phyloP scores from a whole-genome alignment of 2,329 filamentous ascomycete species.

The Colletotrichum agaves region DNA sequence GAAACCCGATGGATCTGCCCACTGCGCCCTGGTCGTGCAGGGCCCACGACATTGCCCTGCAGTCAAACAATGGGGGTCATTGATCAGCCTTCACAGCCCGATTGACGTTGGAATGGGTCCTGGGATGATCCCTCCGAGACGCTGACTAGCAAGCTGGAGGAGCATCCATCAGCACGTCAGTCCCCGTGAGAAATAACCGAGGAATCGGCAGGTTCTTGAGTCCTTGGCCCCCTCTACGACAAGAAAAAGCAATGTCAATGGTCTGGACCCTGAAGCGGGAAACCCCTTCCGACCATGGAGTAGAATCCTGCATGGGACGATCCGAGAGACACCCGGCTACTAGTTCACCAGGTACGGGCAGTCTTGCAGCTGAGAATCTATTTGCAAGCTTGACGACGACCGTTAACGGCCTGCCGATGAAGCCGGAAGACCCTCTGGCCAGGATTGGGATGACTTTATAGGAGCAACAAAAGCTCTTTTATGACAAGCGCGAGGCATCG shows the following conservation, averaged over 20 bases:
- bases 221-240: conserved; percentile 9
- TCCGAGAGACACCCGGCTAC: conserved; percentile 16
- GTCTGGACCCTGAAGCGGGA: conserved; percentile 18
- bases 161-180: conserved; percentile 5
- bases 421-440: background rate
- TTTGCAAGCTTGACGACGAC: background rate
- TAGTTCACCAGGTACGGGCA: conserved; percentile 2
- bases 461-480: too few species aligned
- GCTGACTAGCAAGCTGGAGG: background rate
- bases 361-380: background rate
- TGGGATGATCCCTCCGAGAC: conserved; percentile 21
- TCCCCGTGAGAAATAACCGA: conserved; percentile 16
- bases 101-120: conserved; percentile 17
- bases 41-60: conserved; percentile 11
- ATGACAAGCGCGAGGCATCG: too few species aligned
- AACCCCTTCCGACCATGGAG: conserved; percentile 9
- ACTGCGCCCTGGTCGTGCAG: conserved; percentile 12
- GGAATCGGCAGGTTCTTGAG: conserved; percentile 20
- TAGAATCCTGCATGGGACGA: conserved; percentile 21
- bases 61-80: conserved; percentile 26
- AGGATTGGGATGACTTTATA: background rate
- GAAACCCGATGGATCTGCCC: conserved; percentile 22
- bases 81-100: conserved; percentile 13
- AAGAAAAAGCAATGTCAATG: conserved; percentile 27
- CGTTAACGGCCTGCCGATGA: conserved; percentile 1